Base-by-base conservation (phyloP, 257 asterid genomes). In the Fraxinus americana region DNA sequence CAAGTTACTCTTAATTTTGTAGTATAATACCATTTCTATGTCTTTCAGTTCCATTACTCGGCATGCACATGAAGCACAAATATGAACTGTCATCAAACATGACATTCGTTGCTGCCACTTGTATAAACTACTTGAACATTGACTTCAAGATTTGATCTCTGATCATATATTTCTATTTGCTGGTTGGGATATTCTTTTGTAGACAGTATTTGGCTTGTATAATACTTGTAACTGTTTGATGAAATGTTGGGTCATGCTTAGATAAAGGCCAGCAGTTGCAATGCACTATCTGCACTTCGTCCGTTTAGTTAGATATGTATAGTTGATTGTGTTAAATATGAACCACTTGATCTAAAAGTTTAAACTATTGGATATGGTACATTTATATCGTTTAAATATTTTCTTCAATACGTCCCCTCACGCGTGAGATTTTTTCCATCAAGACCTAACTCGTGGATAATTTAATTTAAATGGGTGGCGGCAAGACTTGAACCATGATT, bases 31-130 rank as follows among this genome's bases (percentile, higher is more conserved):
- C 67, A 21, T 38, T n/a, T 19, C 67, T 11, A 45, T 13, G 38
- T 52, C 79, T 59, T n/a, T 75, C 74, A 66, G 59, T 39, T 68
- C 2, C 41, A 21, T 71, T 38, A 73, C 54, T 65, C 74, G 38
- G 67, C n/a, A 78, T 41, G 72, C 66, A 77, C 17, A 48, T 5
- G 61, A 54, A 79, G 32, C 19, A 11, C 29, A 4, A 48, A 70
- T 13, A 43, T 67, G 35, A 41, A 16, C 25, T 41, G 43, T 41
- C 54, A 59, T 13, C 70, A 70, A 7, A 17, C 75, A 70, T 7
- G 54, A 48, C 12, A n/a, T 76, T 36, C 12, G 39, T 75, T 76
- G 19, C 36, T 66, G 6, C 43, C 57, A 27, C 52, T 43, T 57
- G 34, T 13, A 10, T 32, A 66, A 79, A 39, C 74, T 66, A 17